Evolutionary conservation across 805 yeast genomes (phyloP), one percentile per base, ranked within the genome.

Genomic region (Wickerhamia fluorescens): DNA sequence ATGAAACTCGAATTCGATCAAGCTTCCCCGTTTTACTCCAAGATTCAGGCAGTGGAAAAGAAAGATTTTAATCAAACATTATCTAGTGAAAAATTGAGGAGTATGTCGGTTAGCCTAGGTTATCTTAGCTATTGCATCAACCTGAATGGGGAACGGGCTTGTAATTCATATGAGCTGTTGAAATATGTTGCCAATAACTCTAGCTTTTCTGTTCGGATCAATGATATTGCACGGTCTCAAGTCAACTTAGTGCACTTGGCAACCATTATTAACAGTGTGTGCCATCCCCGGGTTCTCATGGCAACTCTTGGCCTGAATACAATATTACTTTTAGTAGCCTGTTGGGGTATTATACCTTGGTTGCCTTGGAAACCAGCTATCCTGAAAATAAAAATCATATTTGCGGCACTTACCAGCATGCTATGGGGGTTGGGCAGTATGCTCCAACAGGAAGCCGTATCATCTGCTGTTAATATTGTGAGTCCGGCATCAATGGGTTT

Each of bases 381-480:
- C 45, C 14, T 51, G 41, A 34, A 53, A 39, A 29, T 41, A 43
- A 16, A 46, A 42, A 35, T 40, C 42, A 4, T 68, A 16, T 51
- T 68, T 12, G 17, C 27, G 12, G 49, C 61, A 1, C 34, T 56
- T 0, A 40, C 61, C 25, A 56, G 64, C 4, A 45, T 76, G 3
- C 24, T 75, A 2, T 76, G 82, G 80, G 83, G 81, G 0, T 51
- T 75, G 16, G 82, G 82, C 2, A 61, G 82, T 1, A 75, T 77
- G 71, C 67, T 81, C 59, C 67, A 68, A 28, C 75, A 73, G 41
- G 73, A 76, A 28, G 79, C 80, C 0, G 61, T 66, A 0, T 56
- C 56, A 21, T 54, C 77, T 3, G 63, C 71, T 4, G 41, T 45
- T 6, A 40, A 46, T n/a, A 44, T 76, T 18, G 61, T 73, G 1